Evolutionary conservation across 495 filamentous ascomycete genomes (phyloP).

Genomic region (Aspergillus carlsbadensis): DNA sequence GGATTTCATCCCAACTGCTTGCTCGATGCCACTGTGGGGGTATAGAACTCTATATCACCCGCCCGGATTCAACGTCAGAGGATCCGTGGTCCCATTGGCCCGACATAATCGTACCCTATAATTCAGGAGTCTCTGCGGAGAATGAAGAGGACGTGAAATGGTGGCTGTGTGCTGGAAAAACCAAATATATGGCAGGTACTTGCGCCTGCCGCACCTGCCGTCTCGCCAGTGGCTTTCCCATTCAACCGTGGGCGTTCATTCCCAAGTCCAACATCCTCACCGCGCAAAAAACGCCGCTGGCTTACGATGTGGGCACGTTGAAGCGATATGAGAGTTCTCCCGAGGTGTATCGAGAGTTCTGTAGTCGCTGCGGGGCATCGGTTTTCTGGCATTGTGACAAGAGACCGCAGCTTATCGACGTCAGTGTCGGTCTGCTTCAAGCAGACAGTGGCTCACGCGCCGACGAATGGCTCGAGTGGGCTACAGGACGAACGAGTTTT

Average conservation of each 20-base stretch:
- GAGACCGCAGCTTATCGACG: constrained; percentile 61
- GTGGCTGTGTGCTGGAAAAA: constrained; percentile 46
- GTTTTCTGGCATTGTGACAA: constrained; percentile 63
- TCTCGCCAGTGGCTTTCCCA: constrained; percentile 60
- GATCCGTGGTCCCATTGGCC: constrained; percentile 48
- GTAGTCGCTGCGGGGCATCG: constrained; percentile 60
- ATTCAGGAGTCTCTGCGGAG: constrained; percentile 28
- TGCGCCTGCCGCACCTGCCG: constrained; percentile 67
- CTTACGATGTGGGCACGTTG: constrained; percentile 49
- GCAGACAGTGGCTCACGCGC: constrained; percentile 52
- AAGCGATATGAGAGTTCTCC: constrained; percentile 53
- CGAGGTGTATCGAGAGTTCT: constrained; percentile 62
- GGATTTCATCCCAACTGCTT: constrained; percentile 21
- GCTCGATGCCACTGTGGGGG: constrained; percentile 45
- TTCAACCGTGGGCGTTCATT: constrained; percentile 68
- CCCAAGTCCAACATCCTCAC: constrained; percentile 60
- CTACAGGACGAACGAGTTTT: constrained; percentile 58
- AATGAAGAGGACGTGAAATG: constrained; percentile 50
- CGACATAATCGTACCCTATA: constrained; percentile 52
- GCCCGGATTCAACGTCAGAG: constrained; percentile 39
- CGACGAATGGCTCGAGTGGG: constrained; percentile 63
- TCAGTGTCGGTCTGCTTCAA: constrained; percentile 61
- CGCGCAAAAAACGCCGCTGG: constrained; percentile 30
- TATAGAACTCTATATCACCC: constrained; percentile 43
- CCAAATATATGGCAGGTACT: constrained; percentile 62